These are phyloP conservation scores for Penicillium freii DNA, from an alignment of 2,329 filamentous ascomycete genomes.

Conservation along the genomic window DNA sequence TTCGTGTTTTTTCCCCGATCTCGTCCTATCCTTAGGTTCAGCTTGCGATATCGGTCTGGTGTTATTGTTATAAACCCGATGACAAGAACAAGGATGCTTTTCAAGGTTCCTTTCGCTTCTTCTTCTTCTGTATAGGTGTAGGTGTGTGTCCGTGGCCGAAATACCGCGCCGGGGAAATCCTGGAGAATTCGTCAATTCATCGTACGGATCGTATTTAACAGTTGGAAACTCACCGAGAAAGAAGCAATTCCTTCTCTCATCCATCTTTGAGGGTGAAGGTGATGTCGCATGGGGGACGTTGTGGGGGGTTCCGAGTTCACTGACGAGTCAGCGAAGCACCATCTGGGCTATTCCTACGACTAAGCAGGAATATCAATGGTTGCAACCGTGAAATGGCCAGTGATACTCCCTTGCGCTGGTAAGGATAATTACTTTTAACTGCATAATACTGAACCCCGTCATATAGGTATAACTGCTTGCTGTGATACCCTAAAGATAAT, in stretches of 20 bases:
- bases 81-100: background rate
- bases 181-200: background rate
- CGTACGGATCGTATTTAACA: background rate
- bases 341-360: background rate
- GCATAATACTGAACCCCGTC: background rate
- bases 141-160: background rate
- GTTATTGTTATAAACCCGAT: background rate
- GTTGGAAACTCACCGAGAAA: background rate
- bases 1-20: background rate
- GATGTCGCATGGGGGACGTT: background rate
- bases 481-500: background rate
- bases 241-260: background rate
- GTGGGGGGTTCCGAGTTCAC: background rate
- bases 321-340: background rate
- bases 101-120: background rate
- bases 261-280: background rate
- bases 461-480: background rate
- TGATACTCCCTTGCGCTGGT: background rate
- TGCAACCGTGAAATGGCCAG: background rate
- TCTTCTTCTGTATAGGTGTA: background rate
- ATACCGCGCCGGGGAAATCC: too few species aligned
- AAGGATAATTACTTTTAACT: background rate
- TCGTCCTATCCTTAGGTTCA: background rate
- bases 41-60: slow-evolving; percentile 1
- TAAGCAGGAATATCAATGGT: background rate